These are phyloP conservation scores for Suhomyces atakaporum DNA, from an alignment of 1,139 yeast species.

Conservation along the genomic window DNA sequence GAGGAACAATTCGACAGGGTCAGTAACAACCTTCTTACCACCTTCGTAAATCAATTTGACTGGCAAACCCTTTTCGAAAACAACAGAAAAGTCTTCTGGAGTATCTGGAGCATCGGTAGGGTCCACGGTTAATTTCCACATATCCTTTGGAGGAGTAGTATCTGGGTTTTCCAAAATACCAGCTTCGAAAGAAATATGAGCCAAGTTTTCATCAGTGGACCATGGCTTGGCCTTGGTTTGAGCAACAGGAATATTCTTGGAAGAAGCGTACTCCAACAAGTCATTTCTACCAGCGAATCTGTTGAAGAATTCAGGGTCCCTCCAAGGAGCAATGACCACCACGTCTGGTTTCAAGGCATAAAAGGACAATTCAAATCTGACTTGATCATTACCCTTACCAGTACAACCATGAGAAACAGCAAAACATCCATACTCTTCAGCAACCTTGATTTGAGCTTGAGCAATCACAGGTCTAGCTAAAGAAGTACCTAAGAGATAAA, in stretches of 20 bases:
- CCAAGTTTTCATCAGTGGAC: constrained; percentile 99
- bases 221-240: constrained; percentile 99
- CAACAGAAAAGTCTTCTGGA: constrained; percentile 86
- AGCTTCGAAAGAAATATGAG: constrained; percentile 98
- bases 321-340: constrained; percentile 97
- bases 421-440: constrained; percentile 95
- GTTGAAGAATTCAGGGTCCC: constrained; percentile 91
- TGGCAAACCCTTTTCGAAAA: constrained; percentile 86
- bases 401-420: constrained; percentile 99
- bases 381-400: constrained; percentile 99
- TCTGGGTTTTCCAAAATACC: constrained; percentile 98
- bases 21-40: constrained; percentile 62
- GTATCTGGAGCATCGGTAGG: constrained; percentile 92
- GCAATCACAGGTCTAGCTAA: constrained; percentile 98
- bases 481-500: constrained; percentile 93
- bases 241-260: constrained; percentile 87
- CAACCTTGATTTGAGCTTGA: constrained; percentile 95
- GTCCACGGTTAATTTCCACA: constrained; percentile 98
- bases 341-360: constrained; percentile 98
- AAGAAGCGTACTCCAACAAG: constrained; percentile 88
- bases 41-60: constrained; percentile 71
- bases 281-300: constrained; percentile 98
- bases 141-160: constrained; percentile 98
- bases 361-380: constrained; percentile 93
- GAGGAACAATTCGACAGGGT: constrained; percentile 88